Evolutionary conservation across 257 asterid species (phyloP), one percentile per base, ranked within the genome.

Genomic region (Jacaranda copaia): DNA sequence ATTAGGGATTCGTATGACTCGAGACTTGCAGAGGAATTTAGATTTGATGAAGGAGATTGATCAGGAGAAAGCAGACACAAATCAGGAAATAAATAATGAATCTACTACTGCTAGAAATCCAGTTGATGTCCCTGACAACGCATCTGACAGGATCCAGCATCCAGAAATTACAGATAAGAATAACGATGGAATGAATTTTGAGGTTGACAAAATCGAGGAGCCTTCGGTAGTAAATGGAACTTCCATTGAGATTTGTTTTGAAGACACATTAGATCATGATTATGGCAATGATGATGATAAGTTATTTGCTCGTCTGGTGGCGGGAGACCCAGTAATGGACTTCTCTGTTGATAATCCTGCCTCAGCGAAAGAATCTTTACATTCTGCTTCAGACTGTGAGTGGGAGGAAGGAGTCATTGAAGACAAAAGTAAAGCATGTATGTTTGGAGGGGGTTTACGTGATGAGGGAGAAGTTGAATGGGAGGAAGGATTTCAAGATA

Each of bases 1-100:
- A 68, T 85, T 93, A 82, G 99, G 99, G 77, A 88, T 96, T 70
- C 94, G 93, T 45, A 96, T 96, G 99, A 93, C 99, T 64, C 93
- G 98, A 19, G 99, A 93, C 86, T 72, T 96, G 62, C 98, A 96
- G 73, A 91, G 98, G 86, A 96, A 96, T 84, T 85, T 96, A 75
- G 98, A 93, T 84, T 80, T 96, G 83, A 96, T 93, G 91, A 96
- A 88, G 86, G 97, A 90, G 87, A 84, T 84, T 72, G 97, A 93
- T 78, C 79, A 82, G 78, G 96, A 84, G 77, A 85, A 79, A 38
- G 80, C 70, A 39, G 85, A 52, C 42, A 66, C 63, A 40, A 66
- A 64, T 36, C 56, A 72, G 75, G 73, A 74, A 57, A 81, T 57
- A 48, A 70, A 32, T 61, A 73, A 39, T 49, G 84, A 75, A 43